These are phyloP conservation scores for Aspergillus ibericus DNA, from an alignment of 2,329 filamentous ascomycete genomes.

Conservation along the genomic window DNA sequence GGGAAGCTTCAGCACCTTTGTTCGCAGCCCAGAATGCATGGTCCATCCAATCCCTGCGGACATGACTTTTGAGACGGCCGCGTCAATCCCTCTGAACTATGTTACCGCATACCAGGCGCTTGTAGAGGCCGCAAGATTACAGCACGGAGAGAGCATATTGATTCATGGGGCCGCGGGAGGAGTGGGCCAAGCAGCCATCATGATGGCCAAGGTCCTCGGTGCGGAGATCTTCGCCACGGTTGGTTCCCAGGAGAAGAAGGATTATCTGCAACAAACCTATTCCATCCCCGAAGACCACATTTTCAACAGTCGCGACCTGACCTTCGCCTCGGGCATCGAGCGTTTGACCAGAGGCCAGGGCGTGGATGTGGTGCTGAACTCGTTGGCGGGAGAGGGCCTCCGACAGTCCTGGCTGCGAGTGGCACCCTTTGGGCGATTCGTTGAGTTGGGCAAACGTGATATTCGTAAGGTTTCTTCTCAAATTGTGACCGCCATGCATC, in stretches of 20 bases:
- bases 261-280: neutral
- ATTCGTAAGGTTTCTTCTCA: too few species aligned
- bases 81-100: neutral
- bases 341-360: neutral
- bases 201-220: slow-evolving; percentile 25
- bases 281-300: neutral
- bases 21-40: neutral
- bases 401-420: neutral
- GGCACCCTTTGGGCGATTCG: neutral
- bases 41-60: neutral
- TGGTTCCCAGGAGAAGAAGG: neutral
- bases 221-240: neutral
- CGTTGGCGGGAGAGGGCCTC: neutral
- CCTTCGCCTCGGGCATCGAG: neutral
- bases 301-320: neutral
- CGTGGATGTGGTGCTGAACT: neutral
- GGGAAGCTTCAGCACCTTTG: neutral
- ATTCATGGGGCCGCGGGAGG: neutral
- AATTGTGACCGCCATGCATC: too few species aligned
- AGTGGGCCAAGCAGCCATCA: slow-evolving; percentile 30
- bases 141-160: neutral
- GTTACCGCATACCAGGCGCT: neutral
- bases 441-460: neutral
- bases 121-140: neutral
- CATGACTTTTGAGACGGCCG: neutral